Base-by-base conservation (phyloP, 768 basidiomycete species). In the Termitomyces sp. region DNA sequence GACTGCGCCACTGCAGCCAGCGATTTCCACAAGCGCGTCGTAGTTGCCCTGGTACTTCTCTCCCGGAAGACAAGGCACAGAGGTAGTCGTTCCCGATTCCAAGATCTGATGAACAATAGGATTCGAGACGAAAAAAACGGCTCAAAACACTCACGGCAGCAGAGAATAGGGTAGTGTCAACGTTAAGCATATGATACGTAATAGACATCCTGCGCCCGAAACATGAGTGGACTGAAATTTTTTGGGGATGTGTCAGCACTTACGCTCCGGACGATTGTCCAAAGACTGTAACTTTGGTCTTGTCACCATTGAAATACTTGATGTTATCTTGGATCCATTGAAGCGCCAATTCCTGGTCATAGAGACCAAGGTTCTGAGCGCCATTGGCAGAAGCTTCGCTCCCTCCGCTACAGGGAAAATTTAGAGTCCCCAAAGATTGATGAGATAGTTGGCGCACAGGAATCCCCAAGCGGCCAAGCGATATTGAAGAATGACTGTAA, bases 281-380 rank as follows among this genome's bases (percentile, higher is more conserved):
- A 51, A 78, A 78, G 27, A 79, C 65, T 2, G 81, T 83, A 2
- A 84, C 80, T 60, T 75, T 70, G 23, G 48, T 63, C 25, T 61
- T 59, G 55, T 66, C 63, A 14, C 65, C 65, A 2, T 87, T 86
- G 59, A 88, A 89, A 0, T 67, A 66, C 16, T 61, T 72, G 43
- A 88, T 85, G 61, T 89, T 81, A 23, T 75, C 67, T 61, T 87
- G 82, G 0, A 88, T 77, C 87, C 81, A 84, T 59, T 73, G 60
- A 10, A 82, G 63, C 1, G 79, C 81, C 31, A 71, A 57, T 16
- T 75, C 61, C 61, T 79, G 74, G 59, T 84, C 82, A 31, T 69
- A 72, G 21, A 83, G 68, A 1, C 73, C 81, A 29, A 82, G 69
- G 60, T 81, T 82, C 9, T 79, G 68, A 1, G 74, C 72, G 10